phyloP scores from a whole-genome alignment of 2,329 filamentous ascomycete genomes.

The Venturia asperata region DNA sequence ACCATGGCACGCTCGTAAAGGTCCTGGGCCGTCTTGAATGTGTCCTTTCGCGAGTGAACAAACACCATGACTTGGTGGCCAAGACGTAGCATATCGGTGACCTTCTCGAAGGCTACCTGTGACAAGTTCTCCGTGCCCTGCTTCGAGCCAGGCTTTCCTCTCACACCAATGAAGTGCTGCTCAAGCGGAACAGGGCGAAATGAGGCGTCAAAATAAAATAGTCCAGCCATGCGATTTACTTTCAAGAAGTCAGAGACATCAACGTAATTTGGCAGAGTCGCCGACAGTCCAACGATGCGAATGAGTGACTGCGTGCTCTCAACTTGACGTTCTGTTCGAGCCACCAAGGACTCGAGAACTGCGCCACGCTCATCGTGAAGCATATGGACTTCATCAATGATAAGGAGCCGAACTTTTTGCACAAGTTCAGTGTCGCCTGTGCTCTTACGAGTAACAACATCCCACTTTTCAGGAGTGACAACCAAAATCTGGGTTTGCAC shows the following conservation, averaged over 20 bases:
- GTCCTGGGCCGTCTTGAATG: conserved; percentile 77
- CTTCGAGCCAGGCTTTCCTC: conserved; percentile 77
- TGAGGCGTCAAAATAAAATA: conserved; percentile 96
- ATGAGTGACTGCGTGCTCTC: conserved; percentile 98
- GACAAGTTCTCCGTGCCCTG: conserved; percentile 86
- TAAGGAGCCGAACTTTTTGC: conserved; percentile 90
- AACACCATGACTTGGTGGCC: conserved; percentile 99
- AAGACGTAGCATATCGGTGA: conserved; percentile 79
- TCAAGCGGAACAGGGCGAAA: conserved; percentile 94
- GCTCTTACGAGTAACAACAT: conserved; percentile 93
- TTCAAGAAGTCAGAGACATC: conserved; percentile 96
- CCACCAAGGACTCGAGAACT: conserved; percentile 91
- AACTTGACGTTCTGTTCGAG: conserved; percentile 88
- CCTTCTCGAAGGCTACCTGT: conserved; percentile 82
- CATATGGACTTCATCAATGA: conserved; percentile 99
- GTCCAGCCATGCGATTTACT: conserved; percentile 83
- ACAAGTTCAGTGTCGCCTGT: conserved; percentile 96
- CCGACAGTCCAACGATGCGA: conserved; percentile 89
- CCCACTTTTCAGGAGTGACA: conserved; percentile 98
- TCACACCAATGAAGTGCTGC: conserved; percentile 95
- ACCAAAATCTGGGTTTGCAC: conserved; percentile 96
- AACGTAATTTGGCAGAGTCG: conserved; percentile 90
- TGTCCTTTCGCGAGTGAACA: conserved; percentile 94
- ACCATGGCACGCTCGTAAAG: conserved; percentile 82
- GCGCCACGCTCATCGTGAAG: conserved; percentile 95